Evolutionary conservation across 2,329 filamentous ascomycete species (phyloP).

Genomic region (Lizonia empirigonia): DNA sequence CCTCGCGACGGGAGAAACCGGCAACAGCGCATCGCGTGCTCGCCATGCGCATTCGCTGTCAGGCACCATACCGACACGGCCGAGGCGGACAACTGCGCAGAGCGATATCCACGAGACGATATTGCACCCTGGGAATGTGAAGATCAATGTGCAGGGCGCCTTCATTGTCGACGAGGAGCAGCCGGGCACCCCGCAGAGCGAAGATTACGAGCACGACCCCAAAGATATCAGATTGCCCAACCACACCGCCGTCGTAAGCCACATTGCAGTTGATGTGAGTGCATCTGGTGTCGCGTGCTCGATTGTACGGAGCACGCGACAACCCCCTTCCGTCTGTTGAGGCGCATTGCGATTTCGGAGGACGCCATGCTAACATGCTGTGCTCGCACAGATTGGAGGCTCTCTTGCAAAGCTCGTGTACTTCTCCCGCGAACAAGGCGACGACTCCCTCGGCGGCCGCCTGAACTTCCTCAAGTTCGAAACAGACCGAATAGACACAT

Average conservation of each 20-base stretch:
- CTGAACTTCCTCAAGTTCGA: slow-evolving; percentile 97
- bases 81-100: slow-evolving; percentile 39
- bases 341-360: background rate
- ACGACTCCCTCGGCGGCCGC: slow-evolving; percentile 80
- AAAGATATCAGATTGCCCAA: slow-evolving; percentile 96
- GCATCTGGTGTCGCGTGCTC: slow-evolving; percentile 19
- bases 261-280: slow-evolving; percentile 93
- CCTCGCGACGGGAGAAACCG: slow-evolving; percentile 43
- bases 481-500: slow-evolving; percentile 91
- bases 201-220: slow-evolving; percentile 72
- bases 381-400: slow-evolving; percentile 76
- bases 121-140: slow-evolving; percentile 70
- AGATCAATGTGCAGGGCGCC: slow-evolving; percentile 95
- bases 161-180: slow-evolving; percentile 85
- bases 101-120: slow-evolving; percentile 59
- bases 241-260: slow-evolving; percentile 92
- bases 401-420: slow-evolving; percentile 96
- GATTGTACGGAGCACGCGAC: slow-evolving; percentile 23
- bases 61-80: slow-evolving; percentile 25
- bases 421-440: slow-evolving; percentile 86
- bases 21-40: slow-evolving; percentile 25
- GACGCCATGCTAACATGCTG: slow-evolving; percentile 23
- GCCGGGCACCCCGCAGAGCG: slow-evolving; percentile 56
- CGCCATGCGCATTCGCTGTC: slow-evolving; percentile 17
- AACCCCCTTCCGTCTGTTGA: background rate